phyloP scores from a whole-genome alignment of 306 rosid genomes.

The Cicer chorassanicum region DNA sequence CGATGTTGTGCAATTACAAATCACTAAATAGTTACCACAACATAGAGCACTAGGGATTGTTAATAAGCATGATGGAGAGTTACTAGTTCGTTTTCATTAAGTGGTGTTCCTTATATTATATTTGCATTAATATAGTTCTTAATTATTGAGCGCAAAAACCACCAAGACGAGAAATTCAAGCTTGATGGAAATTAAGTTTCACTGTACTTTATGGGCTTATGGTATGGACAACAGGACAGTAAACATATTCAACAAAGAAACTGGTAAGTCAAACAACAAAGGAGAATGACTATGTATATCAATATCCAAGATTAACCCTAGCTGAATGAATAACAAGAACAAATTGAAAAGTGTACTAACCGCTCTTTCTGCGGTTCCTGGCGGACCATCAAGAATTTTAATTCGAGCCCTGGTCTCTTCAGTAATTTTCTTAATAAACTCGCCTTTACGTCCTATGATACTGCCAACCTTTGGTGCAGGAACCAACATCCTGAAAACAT shows the following conservation, averaged over 20 bases:
- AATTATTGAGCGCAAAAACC: not conserved
- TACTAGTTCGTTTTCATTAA: conserved; percentile 18
- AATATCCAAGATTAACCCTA: conserved; percentile 25
- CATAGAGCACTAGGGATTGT: conserved; percentile 33
- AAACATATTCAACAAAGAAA: conserved; percentile 3
- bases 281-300: conserved; percentile 17
- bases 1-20: conserved; percentile 36
- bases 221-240: conserved; percentile 2
- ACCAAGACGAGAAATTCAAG: conserved; percentile 34
- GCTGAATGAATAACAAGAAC: not conserved
- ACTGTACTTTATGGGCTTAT: not conserved
- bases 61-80: conserved; percentile 1
- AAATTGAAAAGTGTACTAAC: conserved; percentile 62
- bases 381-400: conserved; percentile 96
- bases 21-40: conserved; percentile 25
- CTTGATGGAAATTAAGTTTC: conserved; percentile 33
- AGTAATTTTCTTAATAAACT: conserved; percentile 86
- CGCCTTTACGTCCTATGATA: conserved; percentile 97
- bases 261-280: not conserved
- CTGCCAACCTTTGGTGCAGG: conserved; percentile 95
- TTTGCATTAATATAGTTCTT: conserved; percentile 29
- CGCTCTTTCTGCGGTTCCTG: conserved; percentile 95
- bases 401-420: conserved; percentile 96
- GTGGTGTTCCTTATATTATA: conserved; percentile 29
- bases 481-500: conserved; percentile 93